Evolutionary conservation across 257 asterid species (phyloP).

Genomic region (Rhazya stricta): DNA sequence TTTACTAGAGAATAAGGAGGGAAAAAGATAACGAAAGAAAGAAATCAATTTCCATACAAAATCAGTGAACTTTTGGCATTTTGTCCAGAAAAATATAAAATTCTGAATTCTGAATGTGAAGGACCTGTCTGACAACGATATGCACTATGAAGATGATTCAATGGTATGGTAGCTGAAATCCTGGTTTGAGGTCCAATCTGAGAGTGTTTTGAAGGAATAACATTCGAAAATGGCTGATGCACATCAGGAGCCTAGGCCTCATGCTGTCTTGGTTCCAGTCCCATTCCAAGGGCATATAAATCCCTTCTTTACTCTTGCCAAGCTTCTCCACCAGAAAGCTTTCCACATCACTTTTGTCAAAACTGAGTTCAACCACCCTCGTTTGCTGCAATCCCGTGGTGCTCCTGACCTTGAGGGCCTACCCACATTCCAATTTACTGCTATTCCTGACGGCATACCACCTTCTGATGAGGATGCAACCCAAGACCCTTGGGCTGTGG

Average conservation of each 20-base stretch:
- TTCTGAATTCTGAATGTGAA: no score
- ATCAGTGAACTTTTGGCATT: background rate
- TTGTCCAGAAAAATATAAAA: no score
- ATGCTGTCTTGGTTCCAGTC: constrained; percentile 4
- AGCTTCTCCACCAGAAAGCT: constrained; percentile 1
- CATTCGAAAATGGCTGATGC: background rate
- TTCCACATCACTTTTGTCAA: constrained; percentile 7
- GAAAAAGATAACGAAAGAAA: no score
- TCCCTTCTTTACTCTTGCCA: constrained; percentile 15
- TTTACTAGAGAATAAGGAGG: no score
- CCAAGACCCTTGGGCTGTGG: background rate
- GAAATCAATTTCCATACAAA: background rate
- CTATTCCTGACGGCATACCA: constrained; percentile 6
- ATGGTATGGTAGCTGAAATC: background rate
- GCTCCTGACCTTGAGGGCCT: background rate
- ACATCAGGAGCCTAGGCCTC: background rate
- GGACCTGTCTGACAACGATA: no score
- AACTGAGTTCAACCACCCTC: background rate
- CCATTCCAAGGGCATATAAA: constrained; percentile 12
- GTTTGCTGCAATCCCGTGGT: constrained; percentile 2
- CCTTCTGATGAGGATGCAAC: background rate
- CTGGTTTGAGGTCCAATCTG: background rate
- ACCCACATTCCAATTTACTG: background rate
- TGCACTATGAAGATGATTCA: background rate
- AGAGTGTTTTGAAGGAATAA: background rate